Base-by-base conservation (phyloP, 2,329 filamentous ascomycete species). In the Exophiala calicioides region DNA sequence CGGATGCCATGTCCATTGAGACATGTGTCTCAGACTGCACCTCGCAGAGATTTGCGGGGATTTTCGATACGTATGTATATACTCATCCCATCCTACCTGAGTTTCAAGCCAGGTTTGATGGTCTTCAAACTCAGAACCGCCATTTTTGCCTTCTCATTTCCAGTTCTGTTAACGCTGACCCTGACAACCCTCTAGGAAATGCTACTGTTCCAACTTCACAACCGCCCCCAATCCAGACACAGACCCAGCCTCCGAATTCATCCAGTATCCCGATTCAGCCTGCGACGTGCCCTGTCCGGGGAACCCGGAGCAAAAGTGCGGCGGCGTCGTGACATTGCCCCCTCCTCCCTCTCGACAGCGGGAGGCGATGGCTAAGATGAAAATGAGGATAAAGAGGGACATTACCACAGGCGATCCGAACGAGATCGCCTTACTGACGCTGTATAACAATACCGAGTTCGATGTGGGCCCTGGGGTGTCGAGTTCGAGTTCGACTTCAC, bases 251-350 rank as follows among this genome's bases (percentile, higher is more conserved):
- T 19, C n/a, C 5, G 44, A 44, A 21, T 44, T 50, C 23, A n/a
- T 55, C 27, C 36, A 36, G n/a, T 57, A 57, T 26, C 55, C 55
- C 5, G 37, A 51, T 29, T 44, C 39, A 18, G 41, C 38, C 20
- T 57, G 55, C 38, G 43, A 52, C 32, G 43, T 42, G 3, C 53
- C 49, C 3, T 57, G 55, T 38, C 55, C 52, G 3, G 55, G 52
- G 5, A 37, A 54, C 23, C 23, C 47, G 1, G 23, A 26, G 12
- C 37, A 57, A 31, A 47, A 44, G 21, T 57, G 55, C 31, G 55
- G 55, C 21, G 55, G 55, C 3, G 30, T 37, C 13, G 44, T 44
- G 15, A n/a, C n/a, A 31, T 13, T 29, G 19, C 20, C 10, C 5
- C 32, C 26, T 10, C 20, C 20, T 37, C 40, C 33, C 32, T 33